Percentiles rank a stretch among this genome's conserved stretches.
Evolutionary conservation across 164 flowering plant genomes (phyloP).

Genomic region (Vitis amurensis): DNA sequence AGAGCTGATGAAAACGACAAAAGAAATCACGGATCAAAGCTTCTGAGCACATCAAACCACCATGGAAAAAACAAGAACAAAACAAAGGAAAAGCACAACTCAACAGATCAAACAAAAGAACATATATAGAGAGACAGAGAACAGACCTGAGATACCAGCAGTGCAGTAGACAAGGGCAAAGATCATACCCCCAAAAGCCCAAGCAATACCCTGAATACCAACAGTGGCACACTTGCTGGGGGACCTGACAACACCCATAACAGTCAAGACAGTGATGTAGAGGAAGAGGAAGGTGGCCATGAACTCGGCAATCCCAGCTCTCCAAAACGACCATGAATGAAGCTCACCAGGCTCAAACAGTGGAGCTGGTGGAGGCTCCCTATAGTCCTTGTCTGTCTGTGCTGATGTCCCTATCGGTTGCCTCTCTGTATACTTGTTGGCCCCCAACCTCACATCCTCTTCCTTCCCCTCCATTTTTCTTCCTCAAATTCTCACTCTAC

Average conservation of each 20-base stretch:
- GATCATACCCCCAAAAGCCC: slow-evolving; percentile 77
- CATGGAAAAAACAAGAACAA: no score
- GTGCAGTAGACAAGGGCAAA: slow-evolving; percentile 73
- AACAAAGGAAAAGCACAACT: no score
- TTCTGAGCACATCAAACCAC: no score
- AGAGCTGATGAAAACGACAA: no score
- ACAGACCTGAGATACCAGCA: slow-evolving; percentile 66
- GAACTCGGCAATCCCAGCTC: slow-evolving; percentile 68
- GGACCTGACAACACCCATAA: slow-evolving; percentile 47
- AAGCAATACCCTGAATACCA: slow-evolving; percentile 66
- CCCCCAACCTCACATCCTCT: slow-evolving; percentile 61
- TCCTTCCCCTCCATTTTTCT: slow-evolving; percentile 52
- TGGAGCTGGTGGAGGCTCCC: slow-evolving; percentile 64
- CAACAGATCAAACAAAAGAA: not conserved
- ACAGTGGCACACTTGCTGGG: slow-evolving; percentile 50
- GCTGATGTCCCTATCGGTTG: slow-evolving; percentile 64
- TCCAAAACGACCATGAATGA: slow-evolving; percentile 59
- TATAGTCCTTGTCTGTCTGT: slow-evolving; percentile 62
- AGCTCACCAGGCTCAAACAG: slow-evolving; percentile 56
- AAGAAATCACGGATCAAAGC: no score
- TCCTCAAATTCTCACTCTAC: not conserved
- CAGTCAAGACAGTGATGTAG: slow-evolving; percentile 59
- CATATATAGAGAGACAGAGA: not conserved
- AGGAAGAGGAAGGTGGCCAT: slow-evolving; percentile 61
- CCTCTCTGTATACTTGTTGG: slow-evolving; percentile 62